Base-by-base conservation (phyloP, 2,329 filamentous ascomycete species). In the Epichloe festucae region DNA sequence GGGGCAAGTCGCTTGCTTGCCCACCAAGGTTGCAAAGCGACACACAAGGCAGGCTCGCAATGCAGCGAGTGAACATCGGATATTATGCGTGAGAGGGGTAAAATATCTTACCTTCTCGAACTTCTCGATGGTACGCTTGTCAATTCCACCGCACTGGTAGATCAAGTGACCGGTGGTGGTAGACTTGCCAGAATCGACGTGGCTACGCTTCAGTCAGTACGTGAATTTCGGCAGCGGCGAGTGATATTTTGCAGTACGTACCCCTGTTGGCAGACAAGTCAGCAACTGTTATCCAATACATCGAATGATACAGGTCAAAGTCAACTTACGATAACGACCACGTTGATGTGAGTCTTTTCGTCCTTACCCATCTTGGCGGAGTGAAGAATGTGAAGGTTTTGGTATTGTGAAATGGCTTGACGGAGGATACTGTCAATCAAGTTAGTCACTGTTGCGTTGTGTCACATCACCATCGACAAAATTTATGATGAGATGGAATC, bases 121-220 rank as follows among this genome's bases (percentile, higher is more conserved):
- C 87, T 98, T 98, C 87, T 98, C 93, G 74, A 98, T 98, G 76
- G 91, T 97, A 89, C 93, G 91, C 84, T 91, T 89, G 88, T 98
- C 93, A 72, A 97, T 98, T 89, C 93, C 93, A 86, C 93, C 93
- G 82, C 93, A 97, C 87, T 98, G 91, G 89, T 97, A 97, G 87
- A 98, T 97, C 84, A 98, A 85, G 81, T 91, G 84, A 75, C 84
- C 82, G 67, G 75, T 86, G 75, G 90, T 96, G 74, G 90, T 96
- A 66, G 90, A 95, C 85, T 96, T 96, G 79, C 90, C 91, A 75
- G 89, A 95, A 79, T 95, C 89, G 88, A 95, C 90, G 85, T 95
- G 91, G 82, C 90, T 70, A 59, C 60, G 40, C 39, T 21, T 23
- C 31, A 38, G 57, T 66, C 54, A 64, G 57, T 52, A 55, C 51